phyloP scores from a whole-genome alignment of 805 yeast genomes.

The Dipodascus geniculatus region DNA sequence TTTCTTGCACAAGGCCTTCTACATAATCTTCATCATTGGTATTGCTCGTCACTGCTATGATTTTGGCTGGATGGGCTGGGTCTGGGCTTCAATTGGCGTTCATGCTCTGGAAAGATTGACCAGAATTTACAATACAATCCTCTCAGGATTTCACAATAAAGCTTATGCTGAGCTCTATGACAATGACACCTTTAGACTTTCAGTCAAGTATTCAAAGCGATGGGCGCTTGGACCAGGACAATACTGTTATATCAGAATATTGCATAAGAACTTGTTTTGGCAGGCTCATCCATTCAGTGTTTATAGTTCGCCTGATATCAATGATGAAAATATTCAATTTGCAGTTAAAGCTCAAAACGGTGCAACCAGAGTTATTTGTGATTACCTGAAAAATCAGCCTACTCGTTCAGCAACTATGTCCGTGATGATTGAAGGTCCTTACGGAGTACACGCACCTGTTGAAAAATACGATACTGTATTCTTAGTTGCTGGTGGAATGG shows the following conservation, averaged over 20 bases:
- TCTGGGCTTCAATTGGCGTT: constrained; percentile 26
- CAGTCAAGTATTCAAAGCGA: constrained; percentile 27
- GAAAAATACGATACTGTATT: constrained; percentile 41
- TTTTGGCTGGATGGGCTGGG: constrained; percentile 41
- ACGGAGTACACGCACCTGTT: constrained; percentile 43
- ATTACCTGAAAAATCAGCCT: constrained; percentile 1
- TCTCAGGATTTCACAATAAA: constrained; percentile 3
- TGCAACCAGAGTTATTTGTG: constrained; percentile 1
- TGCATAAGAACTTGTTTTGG: constrained; percentile 34
- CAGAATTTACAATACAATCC: constrained; percentile 3
- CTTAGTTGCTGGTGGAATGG: constrained; percentile 64
- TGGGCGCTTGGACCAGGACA: constrained; percentile 43
- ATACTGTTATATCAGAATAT: constrained; percentile 38
- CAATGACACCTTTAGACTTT: constrained; percentile 14
- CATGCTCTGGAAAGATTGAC: constrained; percentile 8
- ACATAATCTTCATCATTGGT: constrained; percentile 37
- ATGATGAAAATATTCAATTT: background rate
- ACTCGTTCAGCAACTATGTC: constrained; percentile 12
- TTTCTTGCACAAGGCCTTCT: constrained; percentile 31
- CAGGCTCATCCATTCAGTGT: constrained; percentile 64
- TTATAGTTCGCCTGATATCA: background rate
- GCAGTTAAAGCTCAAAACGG: constrained; percentile 1
- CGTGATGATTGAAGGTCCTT: constrained; percentile 51
- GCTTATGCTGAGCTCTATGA: constrained; percentile 6
- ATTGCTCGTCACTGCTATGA: constrained; percentile 44